A percentile compares a stretch with the other conserved stretches of the same genome.
Conservation (phyloP, 345 rosid genomes). For the Corchorus olitorius region DNA sequence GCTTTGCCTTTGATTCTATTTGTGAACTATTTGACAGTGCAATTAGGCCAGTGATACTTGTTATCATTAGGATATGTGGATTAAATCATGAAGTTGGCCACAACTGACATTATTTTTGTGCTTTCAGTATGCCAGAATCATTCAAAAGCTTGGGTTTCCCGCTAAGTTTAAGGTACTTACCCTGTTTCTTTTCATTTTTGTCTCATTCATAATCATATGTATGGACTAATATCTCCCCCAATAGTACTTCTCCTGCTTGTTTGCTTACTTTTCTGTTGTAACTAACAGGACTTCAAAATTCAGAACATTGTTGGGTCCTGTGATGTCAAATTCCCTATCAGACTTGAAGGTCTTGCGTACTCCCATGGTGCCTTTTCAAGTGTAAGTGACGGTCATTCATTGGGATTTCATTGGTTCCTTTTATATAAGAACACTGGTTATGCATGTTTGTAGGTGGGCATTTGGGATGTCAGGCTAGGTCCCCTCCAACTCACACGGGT, state of each 20-base stretch:
- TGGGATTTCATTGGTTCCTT: background rate
- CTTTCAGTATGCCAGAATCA: conserved; percentile 71
- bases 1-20: background rate
- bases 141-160: conserved; percentile 79
- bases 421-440: background rate
- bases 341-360: conserved; percentile 84
- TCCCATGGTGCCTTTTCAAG: conserved; percentile 88
- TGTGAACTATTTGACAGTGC: conserved; percentile 8
- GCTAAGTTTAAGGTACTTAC: conserved; percentile 73
- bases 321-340: conserved; percentile 79
- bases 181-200: background rate
- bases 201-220: background rate
- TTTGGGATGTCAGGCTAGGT: no score
- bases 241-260: background rate
- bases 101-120: conserved; percentile 17
- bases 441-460: background rate
- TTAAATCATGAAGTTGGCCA: background rate
- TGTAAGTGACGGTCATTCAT: conserved; percentile 40
- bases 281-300: conserved; percentile 72
- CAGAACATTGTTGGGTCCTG: conserved; percentile 87
- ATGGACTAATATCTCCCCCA: background rate
- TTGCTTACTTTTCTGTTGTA: background rate
- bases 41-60: background rate
- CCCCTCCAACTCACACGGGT: no score
- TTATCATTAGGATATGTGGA: conserved; percentile 14